Evolutionary conservation across 2,329 filamentous ascomycete genomes (phyloP), one percentile per base, ranked within the genome.

Genomic region (Aureobasidium sp.): DNA sequence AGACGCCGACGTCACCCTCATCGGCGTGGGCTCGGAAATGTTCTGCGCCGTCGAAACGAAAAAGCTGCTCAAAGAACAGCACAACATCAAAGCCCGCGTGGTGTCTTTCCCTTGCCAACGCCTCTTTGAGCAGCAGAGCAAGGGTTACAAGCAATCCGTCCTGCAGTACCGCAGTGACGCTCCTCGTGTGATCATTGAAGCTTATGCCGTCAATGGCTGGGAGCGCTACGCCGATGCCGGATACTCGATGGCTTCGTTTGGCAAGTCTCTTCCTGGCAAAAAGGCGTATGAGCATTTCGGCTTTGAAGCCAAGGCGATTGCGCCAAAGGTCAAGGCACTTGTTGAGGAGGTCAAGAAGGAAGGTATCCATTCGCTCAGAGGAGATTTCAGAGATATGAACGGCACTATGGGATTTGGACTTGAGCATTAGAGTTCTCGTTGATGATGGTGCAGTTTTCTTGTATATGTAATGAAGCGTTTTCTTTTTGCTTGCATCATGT

Each of bases 161-260:
- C 43, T 61, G 3, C n/a, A 25, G 10, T 50, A 57, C 25, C 29
- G 43, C 8, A 50, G 31, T 19, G 64, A 65, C 17, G 67, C 63
- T 15, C 68, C 67, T 8, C 57, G 66, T 3, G 79, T 87, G 17
- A 79, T 84, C 4, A 81, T 86, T 45, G 84, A 87, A 69, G 80
- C 82, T 0, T 85, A 83, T 66, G 76, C 79, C 1, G 74, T 77
- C 1, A 79, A 80, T 61, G 81, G 81, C 0, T 85, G 82, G 82
- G 83, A 84, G 70, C 69, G 82, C 21, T 85, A 84, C 65, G 82
- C 81, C 0, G 78, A 84, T 67, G 82, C 81, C 0, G 80, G 78
- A 1, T 75, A 75, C 61, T 79, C 74, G 50, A 79, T 84, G 76
- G 74, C 75, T 46, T 72, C 73, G 0, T 85, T 84, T 64, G 82